Percentiles rank a stretch among this genome's conserved stretches.
These are phyloP conservation scores for Galeopsis tetrahit DNA, from an alignment of 257 asterid genomes.

Conservation along the genomic window DNA sequence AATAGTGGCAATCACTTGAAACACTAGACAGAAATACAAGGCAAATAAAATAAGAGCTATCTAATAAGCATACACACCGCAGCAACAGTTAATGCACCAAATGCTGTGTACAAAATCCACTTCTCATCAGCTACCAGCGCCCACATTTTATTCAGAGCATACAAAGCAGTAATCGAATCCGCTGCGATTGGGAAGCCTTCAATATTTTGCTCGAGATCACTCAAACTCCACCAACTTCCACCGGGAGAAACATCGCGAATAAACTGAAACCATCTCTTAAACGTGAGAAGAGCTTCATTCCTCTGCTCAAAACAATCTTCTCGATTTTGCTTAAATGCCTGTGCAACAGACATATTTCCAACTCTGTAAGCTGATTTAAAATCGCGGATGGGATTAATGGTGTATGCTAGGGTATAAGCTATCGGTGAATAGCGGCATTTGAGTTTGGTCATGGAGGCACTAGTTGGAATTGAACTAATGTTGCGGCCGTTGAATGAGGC, in stretches of 20 bases:
- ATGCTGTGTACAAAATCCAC: constrained; percentile 51
- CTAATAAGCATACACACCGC: constrained; percentile 43
- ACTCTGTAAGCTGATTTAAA: background rate
- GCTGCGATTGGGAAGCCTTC: constrained; percentile 26
- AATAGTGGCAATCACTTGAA: constrained; percentile 7
- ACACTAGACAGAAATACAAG: constrained; percentile 1
- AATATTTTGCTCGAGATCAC: constrained; percentile 30
- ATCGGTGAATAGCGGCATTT: constrained; percentile 25
- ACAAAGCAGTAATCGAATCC: constrained; percentile 41
- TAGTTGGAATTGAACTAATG: constrained; percentile 22
- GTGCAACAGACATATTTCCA: constrained; percentile 10
- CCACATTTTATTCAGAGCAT: constrained; percentile 51
- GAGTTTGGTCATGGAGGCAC: constrained; percentile 24
- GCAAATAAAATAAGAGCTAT: background rate
- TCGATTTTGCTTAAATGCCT: constrained; percentile 26
- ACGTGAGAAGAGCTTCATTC: constrained; percentile 15
- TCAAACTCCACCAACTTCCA: constrained; percentile 53
- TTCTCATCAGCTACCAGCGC: constrained; percentile 48
- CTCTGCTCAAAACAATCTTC: constrained; percentile 22
- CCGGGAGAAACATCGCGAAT: constrained; percentile 40
- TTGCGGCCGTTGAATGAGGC: constrained; percentile 23
- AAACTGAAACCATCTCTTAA: constrained; percentile 37
- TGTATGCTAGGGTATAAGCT: constrained; percentile 10
- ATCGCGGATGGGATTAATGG: background rate
- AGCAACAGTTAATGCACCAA: constrained; percentile 48